Base-by-base conservation (phyloP, 2,329 filamentous ascomycete species). In the Phoma herbarum region DNA sequence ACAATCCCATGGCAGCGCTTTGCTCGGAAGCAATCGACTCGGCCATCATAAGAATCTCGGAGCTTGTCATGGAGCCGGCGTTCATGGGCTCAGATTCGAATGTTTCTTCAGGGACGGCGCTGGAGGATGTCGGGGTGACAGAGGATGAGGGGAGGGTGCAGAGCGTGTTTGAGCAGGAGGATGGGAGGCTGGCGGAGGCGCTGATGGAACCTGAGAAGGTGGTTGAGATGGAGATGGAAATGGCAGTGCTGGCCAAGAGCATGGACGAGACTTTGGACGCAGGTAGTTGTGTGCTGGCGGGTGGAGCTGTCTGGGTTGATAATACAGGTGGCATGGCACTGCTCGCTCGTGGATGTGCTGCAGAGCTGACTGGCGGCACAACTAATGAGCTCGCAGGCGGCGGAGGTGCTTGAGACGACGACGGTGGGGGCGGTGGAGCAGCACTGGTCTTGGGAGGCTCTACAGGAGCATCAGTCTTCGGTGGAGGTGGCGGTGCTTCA, bases 141-240 rank as follows among this genome's bases (percentile, higher is more conserved):
- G 54, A 54, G 2, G 54, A 47, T 1, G 59, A 59, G 20, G 56
- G 16, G 4, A 45, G 29, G 1, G 59, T 61, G 25, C 59, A 61
- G 6, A 61, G 28, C 0, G 59, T 61, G n/a, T 58, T 58, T 11
- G 59, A 61, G 55, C 59, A 61, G 22, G 59, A 61, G 4, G 39
- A 6, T 14, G 26, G 20, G n/a, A 44, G 25, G 20, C 45, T 50
- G 9, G 43, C 28, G 1, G 56, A 58, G 18, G n/a, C 29, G 12
- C 29, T 52, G 14, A 46, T 25, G 0, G 51, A 56, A 22, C 41
- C 28, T 11, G 52, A 56, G 20, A 44, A 2, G 11, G 43, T 11
- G 1, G 46, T 43, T 22, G 44, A 12, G 22, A 33, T 18, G 1
- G 53, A 51, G n/a, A 41, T 18, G 6, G 29, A 5, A 9, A 41